Evolutionary conservation across 2,329 filamentous ascomycete genomes (phyloP).

Genomic region (Fusarium brevicatenulatum): DNA sequence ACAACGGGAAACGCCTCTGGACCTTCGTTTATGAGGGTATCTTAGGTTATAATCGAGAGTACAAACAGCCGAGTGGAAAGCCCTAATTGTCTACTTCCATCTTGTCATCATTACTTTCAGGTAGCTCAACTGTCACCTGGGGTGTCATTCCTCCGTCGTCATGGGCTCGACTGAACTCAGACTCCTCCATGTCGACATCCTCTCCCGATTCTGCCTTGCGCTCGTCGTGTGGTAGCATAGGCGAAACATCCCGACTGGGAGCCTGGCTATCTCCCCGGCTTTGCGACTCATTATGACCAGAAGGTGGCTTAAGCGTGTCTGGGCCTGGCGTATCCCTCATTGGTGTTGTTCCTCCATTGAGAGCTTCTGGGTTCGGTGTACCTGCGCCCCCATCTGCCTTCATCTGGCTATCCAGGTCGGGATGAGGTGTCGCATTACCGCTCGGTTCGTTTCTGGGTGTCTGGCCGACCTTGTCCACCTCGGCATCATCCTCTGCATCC

Average conservation of each 20-base stretch:
- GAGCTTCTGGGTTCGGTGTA: slow-evolving; percentile 42
- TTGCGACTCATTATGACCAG: slow-evolving; percentile 26
- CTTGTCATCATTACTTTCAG: slow-evolving; percentile 61
- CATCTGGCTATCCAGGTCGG: slow-evolving; percentile 53
- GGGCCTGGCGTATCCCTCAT: slow-evolving; percentile 44
- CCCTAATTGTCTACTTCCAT: slow-evolving; percentile 71
- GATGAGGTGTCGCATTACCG: slow-evolving; percentile 61
- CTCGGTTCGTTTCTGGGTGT: slow-evolving; percentile 63
- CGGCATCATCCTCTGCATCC: slow-evolving; percentile 69
- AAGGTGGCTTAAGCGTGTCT: slow-evolving; percentile 41
- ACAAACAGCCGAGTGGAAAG: neutral
- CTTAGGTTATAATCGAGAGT: slow-evolving; percentile 25
- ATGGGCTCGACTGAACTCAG: slow-evolving; percentile 49
- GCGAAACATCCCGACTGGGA: slow-evolving; percentile 45
- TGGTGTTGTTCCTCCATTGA: slow-evolving; percentile 49
- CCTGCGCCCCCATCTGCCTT: slow-evolving; percentile 46
- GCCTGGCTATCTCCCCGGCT: slow-evolving; percentile 44
- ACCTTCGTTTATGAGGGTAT: slow-evolving; percentile 42
- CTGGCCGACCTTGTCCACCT: slow-evolving; percentile 57
- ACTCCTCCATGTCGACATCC: slow-evolving; percentile 69
- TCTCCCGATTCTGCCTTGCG: slow-evolving; percentile 58
- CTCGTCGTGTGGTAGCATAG: slow-evolving; percentile 43
- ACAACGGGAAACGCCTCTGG: slow-evolving; percentile 7
- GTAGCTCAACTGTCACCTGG: slow-evolving; percentile 61
- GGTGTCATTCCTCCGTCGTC: slow-evolving; percentile 57